Evolutionary conservation across 2,329 filamentous ascomycete genomes (phyloP).

Genomic region (Fusarium penzigii): DNA sequence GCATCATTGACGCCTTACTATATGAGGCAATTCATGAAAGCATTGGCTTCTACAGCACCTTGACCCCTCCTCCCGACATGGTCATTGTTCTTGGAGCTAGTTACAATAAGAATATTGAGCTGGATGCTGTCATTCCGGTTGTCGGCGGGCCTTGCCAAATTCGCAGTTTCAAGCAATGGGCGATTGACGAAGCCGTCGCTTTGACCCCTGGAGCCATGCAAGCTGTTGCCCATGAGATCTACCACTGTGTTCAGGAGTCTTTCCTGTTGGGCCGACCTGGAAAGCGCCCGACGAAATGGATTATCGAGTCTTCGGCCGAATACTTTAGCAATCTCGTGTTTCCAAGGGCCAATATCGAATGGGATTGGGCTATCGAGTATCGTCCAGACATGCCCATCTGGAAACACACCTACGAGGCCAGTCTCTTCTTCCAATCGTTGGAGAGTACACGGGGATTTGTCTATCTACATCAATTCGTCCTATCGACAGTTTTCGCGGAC

Average conservation of each 20-base stretch:
- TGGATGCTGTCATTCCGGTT: background rate
- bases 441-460: slow-evolving; percentile 1
- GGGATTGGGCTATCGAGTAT: background rate
- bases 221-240: slow-evolving; percentile 7
- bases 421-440: slow-evolving; percentile 7
- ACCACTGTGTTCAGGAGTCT: slow-evolving; percentile 3
- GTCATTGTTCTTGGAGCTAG: slow-evolving; percentile 3
- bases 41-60: slow-evolving; percentile 2
- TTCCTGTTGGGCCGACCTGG: background rate
- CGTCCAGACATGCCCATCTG: slow-evolving; percentile 1
- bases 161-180: background rate
- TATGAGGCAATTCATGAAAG: slow-evolving; percentile 5
- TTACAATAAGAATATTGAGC: background rate
- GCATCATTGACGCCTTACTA: slow-evolving; percentile 2
- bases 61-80: slow-evolving; percentile 1
- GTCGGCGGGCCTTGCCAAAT: slow-evolving; percentile 5
- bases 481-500: background rate
- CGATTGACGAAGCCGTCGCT: background rate
- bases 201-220: slow-evolving; percentile 5
- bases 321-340: slow-evolving; percentile 11
- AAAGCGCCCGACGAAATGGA: background rate
- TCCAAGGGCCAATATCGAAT: slow-evolving; percentile 1
- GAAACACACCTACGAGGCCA: background rate
- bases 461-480: slow-evolving; percentile 7
- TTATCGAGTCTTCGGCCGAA: slow-evolving; percentile 3